Evolutionary conservation across 495 filamentous ascomycete species (phyloP).

Genomic region (Penicillium arizonense): DNA sequence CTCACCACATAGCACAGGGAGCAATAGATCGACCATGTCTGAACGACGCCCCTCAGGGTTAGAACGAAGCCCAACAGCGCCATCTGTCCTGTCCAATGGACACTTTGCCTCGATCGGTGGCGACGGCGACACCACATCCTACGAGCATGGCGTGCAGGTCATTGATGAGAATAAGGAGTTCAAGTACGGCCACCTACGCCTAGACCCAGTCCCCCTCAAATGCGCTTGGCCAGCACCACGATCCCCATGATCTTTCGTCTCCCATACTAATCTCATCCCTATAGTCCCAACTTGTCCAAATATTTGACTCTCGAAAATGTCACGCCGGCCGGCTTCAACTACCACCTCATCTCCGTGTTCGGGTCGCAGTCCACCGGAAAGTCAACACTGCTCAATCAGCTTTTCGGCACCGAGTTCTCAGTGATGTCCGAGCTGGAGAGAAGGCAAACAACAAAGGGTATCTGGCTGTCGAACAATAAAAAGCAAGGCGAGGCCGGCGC

Average conservation of each 20-base stretch:
- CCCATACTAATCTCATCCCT: slow-evolving; percentile 20
- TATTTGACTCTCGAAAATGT: slow-evolving; percentile 80
- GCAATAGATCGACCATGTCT: slow-evolving; percentile 21
- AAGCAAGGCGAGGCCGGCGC: slow-evolving; percentile 35
- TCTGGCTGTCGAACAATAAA: slow-evolving; percentile 98
- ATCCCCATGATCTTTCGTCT: not conserved
- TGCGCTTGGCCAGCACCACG: not conserved
- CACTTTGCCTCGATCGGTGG: slow-evolving; percentile 81
- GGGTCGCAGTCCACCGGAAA: slow-evolving; percentile 98
- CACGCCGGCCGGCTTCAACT: slow-evolving; percentile 90
- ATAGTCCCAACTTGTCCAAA: slow-evolving; percentile 71
- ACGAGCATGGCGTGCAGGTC: slow-evolving; percentile 93
- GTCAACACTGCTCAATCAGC: slow-evolving; percentile 91
- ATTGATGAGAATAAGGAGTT: slow-evolving; percentile 94
- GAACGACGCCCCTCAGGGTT: slow-evolving; percentile 29
- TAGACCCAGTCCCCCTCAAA: slow-evolving; percentile 6
- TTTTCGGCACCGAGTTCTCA: slow-evolving; percentile 93
- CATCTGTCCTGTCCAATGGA: slow-evolving; percentile 70
- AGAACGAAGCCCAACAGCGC: slow-evolving; percentile 47
- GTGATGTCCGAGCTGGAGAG: slow-evolving; percentile 93
- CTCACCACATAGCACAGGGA: slow-evolving; percentile 12
- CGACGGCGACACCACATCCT: slow-evolving; percentile 60
- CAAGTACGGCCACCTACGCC: slow-evolving; percentile 61
- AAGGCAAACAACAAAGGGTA: slow-evolving; percentile 96
- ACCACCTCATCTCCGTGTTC: slow-evolving; percentile 98